Evolutionary conservation across 2,329 filamentous ascomycete genomes (phyloP).

Genomic region (Fusarium dimerum): DNA sequence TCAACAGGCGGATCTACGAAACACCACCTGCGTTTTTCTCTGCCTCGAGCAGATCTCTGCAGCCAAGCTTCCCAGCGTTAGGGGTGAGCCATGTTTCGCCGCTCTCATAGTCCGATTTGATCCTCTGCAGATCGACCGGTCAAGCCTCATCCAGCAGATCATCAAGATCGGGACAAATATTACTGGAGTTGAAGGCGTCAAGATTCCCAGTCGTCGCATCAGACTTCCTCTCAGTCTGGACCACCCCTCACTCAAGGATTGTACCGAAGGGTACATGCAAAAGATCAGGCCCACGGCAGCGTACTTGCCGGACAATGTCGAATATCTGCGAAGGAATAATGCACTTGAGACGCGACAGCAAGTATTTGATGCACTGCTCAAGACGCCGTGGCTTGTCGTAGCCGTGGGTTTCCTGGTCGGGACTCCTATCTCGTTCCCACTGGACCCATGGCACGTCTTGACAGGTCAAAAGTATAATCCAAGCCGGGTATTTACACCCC

Average conservation of each 20-base stretch:
- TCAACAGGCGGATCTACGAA: conserved; percentile 55
- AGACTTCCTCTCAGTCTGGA: conserved; percentile 34
- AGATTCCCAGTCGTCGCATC: conserved; percentile 26
- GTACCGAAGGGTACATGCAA: conserved; percentile 54
- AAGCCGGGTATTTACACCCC: conserved; percentile 36
- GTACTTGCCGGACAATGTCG: conserved; percentile 61
- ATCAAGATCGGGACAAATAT: conserved; percentile 15
- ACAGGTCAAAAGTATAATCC: conserved; percentile 36
- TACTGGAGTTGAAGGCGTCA: conserved; percentile 13
- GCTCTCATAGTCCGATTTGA: conserved; percentile 22
- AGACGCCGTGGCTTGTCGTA: conserved; percentile 34
- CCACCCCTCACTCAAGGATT: conserved; percentile 37
- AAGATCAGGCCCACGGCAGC: conserved; percentile 59
- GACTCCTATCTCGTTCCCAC: conserved; percentile 34
- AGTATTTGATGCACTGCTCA: conserved; percentile 35
- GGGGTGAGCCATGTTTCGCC: conserved; percentile 18
- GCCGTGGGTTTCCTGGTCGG: conserved; percentile 39
- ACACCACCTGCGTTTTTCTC: conserved; percentile 36
- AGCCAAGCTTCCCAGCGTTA: conserved; percentile 5
- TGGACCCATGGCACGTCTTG: conserved; percentile 25
- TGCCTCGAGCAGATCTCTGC: conserved; percentile 6
- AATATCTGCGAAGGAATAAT: conserved; percentile 46
- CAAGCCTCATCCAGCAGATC: conserved; percentile 8
- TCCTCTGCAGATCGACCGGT: conserved; percentile 12
- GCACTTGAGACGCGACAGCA: conserved; percentile 33